Evolutionary conservation across 2,329 filamentous ascomycete genomes (phyloP), one percentile per base, ranked within the genome.

Genomic region (Mycosphaerelloides madeirae): DNA sequence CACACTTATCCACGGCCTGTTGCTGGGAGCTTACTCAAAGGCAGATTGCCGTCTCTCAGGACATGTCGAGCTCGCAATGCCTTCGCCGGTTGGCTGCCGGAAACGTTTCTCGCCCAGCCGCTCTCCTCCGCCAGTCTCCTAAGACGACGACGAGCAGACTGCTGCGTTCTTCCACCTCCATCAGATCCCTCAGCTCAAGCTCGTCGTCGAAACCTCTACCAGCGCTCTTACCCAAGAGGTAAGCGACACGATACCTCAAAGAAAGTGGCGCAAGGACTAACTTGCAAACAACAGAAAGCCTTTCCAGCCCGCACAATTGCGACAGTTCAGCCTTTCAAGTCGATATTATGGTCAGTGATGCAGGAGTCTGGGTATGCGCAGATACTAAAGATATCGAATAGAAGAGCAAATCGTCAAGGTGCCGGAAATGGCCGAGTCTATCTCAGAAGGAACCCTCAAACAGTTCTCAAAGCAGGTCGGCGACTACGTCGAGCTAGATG

Each of bases 391-490:
- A 28, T 9, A 31, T 29, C 6, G 18, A 32, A 34, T 50, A 69
- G 90, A 90, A 66, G 88, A 95, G 64, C 84, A 80, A 57, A 72
- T 91, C 53, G 82, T 98, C 68, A 91, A 97, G 73, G 93, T 97
- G 56, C 93, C 93, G 28, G 81, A 93, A 66, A 97, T 98, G 93
- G 93, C 93, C 53, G 93, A 98, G 71, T 97, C 93, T 38, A 97
- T 98, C 68, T 94, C 88, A 34, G 93, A 98, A 70, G 93, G 93
- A 50, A 98, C 93, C 16, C 69, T 98, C 63, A 96, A 95, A 73
- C 89, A 95, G 65, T 97, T 90, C 76, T 85, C 81, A 62, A 97
- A 97, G 74, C 76, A 91, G 71, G 75, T 96, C 59, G 93, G 93
- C 62, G 93, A 98, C 67, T 90, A 82, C 60, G 90, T 98, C 41